Evolutionary conservation across 75 land plant genomes (phyloP), one percentile per base, ranked within the genome.

Genomic region (Isoetes taiwanensis): DNA sequence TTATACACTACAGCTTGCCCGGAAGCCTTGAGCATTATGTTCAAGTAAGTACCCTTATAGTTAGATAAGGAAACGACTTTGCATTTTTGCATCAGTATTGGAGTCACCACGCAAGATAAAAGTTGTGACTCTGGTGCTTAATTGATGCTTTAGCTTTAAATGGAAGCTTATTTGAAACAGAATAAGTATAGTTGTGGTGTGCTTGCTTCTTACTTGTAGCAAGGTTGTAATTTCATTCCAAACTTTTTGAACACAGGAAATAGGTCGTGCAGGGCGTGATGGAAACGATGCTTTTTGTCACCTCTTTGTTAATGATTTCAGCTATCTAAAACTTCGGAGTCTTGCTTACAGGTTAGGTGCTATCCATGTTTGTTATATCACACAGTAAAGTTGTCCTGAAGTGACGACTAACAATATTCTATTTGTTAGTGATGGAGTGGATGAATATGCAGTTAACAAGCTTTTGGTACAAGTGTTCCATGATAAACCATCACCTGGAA

Each of bases 341-440:
- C 73, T 94, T 29, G 77, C 77, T 53, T 67, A 78, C 70, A 94
- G 98, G 98, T 93, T 0, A 12, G 33, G n/a, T n/a, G n/a, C n/a
- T n/a, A n/a, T n/a, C n/a, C n/a, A n/a, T n/a, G n/a, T n/a, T n/a
- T n/a, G n/a, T n/a, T n/a, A n/a, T n/a, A n/a, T n/a, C n/a, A n/a
- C n/a, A n/a, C n/a, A n/a, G n/a, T n/a, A n/a, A n/a, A n/a, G n/a
- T n/a, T n/a, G n/a, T n/a, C n/a, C n/a, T n/a, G n/a, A n/a, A n/a
- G n/a, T n/a, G n/a, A n/a, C n/a, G n/a, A n/a, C n/a, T n/a, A n/a
- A n/a, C n/a, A n/a, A n/a, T n/a, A n/a, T n/a, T n/a, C n/a, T n/a
- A n/a, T n/a, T n/a, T n/a, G n/a, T n/a, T n/a, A 93, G 99, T 74
- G 99, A 94, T 62, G 96, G 96, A 23, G 78, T 79, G 11, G 99